Evolutionary conservation across 805 yeast genomes (phyloP), one percentile per base, ranked within the genome.

Genomic region (Saturnispora ahearnii): DNA sequence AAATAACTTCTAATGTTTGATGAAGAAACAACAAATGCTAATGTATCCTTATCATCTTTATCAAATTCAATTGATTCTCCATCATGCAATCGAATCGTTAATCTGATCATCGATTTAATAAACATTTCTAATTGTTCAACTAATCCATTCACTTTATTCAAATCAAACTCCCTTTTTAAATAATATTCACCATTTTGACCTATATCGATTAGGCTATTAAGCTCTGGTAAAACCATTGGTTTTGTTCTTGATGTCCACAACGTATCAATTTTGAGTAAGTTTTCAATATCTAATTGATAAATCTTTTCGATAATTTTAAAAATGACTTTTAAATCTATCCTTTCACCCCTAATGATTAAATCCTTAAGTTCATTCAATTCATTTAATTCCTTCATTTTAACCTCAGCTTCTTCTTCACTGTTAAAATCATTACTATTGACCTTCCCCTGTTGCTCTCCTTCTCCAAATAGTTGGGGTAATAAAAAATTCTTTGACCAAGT

Each of bases 401-500:
- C 77, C 42, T 78, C 81, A 32, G 82, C 76, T 57, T 84, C 90
- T 22, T 76, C 78, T 41, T 76, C 72, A 59, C 82, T 82, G 31
- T 78, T 81, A 6, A 84, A 78, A 32, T 86, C 91, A 51, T 77
- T 68, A 6, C 70, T 73, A 22, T 50, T 64, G 1, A 45, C 18
- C 0, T 24, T 15, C 45, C 70, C 73, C 43, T 79, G 73, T 44
- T 79, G 80, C 13, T 33, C 45, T 10, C 44, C 22, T 7, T 51
- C 54, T 21, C 80, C 81, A 62, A 89, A 91, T 34, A 93, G 70
- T 60, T 88, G 95, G 24, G 78, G 74, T 62, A 93, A 89, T 46
- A 93, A 67, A 61, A 87, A 95, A 58, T 85, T 87, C 62, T 93
- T 93, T 8, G 97, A 95, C 99, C 99, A 93, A 1, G 95, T 96